A percentile compares a stretch with the other conserved stretches of the same genome.
These are phyloP conservation scores for Selenicereus undatus DNA, from an alignment of 148 eudicot genomes.

Conservation along the genomic window DNA sequence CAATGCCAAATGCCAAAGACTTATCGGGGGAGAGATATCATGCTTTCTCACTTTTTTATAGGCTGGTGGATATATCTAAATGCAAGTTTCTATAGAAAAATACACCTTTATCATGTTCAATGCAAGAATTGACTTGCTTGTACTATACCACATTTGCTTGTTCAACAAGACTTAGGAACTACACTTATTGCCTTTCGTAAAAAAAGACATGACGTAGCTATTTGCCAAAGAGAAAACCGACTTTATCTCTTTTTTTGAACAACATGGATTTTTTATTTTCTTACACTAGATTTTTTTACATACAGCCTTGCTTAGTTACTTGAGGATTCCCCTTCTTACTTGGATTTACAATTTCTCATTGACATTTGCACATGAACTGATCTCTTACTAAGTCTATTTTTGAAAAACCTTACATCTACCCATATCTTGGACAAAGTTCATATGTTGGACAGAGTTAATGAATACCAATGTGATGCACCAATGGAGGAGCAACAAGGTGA, in stretches of 20 bases:
- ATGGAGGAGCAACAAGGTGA: too few species aligned
- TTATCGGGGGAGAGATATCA: not conserved
- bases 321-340: not conserved
- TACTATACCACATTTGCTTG: not conserved
- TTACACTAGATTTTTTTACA: not conserved
- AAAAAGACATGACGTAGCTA: too few species aligned
- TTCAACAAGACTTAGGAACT: too few species aligned
- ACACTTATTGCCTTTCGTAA: too few species aligned
- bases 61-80: not conserved
- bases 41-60: not conserved
- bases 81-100: not conserved
- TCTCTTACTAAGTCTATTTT: not conserved
- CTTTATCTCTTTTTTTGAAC: too few species aligned
- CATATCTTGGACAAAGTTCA: not conserved
- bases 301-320: not conserved
- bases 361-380: not conserved
- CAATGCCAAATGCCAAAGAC: too few species aligned
- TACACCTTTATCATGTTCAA: not conserved
- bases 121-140: not conserved
- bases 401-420: not conserved
- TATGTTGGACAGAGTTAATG: not conserved
- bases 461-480: too few species aligned
- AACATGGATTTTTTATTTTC: too few species aligned
- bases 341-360: not conserved
- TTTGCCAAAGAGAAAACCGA: too few species aligned